Evolutionary conservation across 2,329 filamentous ascomycete species (phyloP).

Genomic region (Ampelomyces quisqualis): DNA sequence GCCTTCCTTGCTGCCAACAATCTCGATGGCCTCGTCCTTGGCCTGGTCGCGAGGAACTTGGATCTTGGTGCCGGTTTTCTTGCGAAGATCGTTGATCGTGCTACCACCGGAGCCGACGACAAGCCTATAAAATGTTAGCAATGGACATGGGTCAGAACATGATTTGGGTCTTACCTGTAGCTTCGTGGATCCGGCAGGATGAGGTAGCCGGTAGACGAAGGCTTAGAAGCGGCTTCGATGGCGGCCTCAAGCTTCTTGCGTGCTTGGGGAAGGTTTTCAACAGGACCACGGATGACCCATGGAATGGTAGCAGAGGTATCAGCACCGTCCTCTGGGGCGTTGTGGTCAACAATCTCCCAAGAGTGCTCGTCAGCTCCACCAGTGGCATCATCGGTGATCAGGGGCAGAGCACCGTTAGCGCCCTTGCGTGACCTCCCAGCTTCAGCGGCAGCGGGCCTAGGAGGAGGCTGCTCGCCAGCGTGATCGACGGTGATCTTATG

Average conservation of each 20-base stretch:
- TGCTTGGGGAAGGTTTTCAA: conserved; percentile 80
- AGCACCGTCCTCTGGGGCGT: conserved; percentile 54
- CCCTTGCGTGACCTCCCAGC: conserved; percentile 51
- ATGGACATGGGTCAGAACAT: background rate
- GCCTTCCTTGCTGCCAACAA: conserved; percentile 75
- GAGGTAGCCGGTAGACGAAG: conserved; percentile 77
- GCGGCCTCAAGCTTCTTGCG: conserved; percentile 72
- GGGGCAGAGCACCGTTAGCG: conserved; percentile 68
- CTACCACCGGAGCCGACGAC: conserved; percentile 87
- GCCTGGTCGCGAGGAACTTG: conserved; percentile 83
- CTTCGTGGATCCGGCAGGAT: conserved; percentile 85
- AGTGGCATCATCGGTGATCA: conserved; percentile 80
- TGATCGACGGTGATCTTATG: conserved; percentile 90
- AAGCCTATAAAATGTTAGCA: conserved; percentile 51
- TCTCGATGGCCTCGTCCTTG: conserved; percentile 80
- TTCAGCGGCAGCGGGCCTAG: conserved; percentile 61
- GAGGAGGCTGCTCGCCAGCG: conserved; percentile 73
- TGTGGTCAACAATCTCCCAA: conserved; percentile 77
- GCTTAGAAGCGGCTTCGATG: conserved; percentile 69
- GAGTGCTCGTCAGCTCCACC: conserved; percentile 66
- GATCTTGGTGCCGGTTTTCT: conserved; percentile 90
- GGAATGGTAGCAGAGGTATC: conserved; percentile 64
- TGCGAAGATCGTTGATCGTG: conserved; percentile 90
- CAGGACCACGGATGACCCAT: conserved; percentile 80
- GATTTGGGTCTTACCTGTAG: conserved; percentile 55